Evolutionary conservation across 768 basidiomycete genomes (phyloP).

Genomic region (Pleurotus pulmonarius): DNA sequence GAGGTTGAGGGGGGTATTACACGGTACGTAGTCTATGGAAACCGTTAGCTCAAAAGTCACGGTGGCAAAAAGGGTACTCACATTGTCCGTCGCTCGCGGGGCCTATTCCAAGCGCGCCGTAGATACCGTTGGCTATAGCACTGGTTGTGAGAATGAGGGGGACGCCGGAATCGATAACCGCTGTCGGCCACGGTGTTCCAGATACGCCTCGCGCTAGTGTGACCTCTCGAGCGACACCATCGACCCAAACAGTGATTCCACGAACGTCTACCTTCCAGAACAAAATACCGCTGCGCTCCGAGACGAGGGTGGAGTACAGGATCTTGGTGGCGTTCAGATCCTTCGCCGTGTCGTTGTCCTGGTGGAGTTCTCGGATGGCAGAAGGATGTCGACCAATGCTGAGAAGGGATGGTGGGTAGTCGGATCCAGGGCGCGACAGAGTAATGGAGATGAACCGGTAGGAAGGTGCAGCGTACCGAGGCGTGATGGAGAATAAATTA

Average conservation of each 20-base stretch:
- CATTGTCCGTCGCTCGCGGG: constrained; percentile 63
- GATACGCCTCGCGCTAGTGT: constrained; percentile 34
- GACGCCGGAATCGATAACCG: constrained; percentile 71
- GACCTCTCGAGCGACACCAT: constrained; percentile 37
- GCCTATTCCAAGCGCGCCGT: constrained; percentile 64
- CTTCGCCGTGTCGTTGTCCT: constrained; percentile 1
- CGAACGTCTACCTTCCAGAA: constrained; percentile 64
- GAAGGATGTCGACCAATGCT: constrained; percentile 69
- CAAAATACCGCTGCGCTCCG: constrained; percentile 33
- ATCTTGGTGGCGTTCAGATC: constrained; percentile 51
- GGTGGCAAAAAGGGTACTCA: constrained; percentile 28
- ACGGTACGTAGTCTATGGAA: constrained; percentile 67
- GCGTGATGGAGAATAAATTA: constrained; percentile 70
- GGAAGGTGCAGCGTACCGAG: constrained; percentile 45
- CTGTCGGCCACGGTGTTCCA: constrained; percentile 48
- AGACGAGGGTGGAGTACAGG: constrained; percentile 43
- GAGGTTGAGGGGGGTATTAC: constrained; percentile 67
- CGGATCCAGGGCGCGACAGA: constrained; percentile 65
- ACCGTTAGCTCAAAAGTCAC: no score
- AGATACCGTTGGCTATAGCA: constrained; percentile 67
- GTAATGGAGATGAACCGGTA: constrained; percentile 65
- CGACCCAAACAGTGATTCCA: constrained; percentile 58
- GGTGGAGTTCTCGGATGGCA: constrained; percentile 19
- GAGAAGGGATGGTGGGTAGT: constrained; percentile 51
- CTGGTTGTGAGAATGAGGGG: constrained; percentile 63